These are phyloP conservation scores for Orbilia blumenaviensis DNA, from an alignment of 2,329 filamentous ascomycete species.

Conservation along the genomic window DNA sequence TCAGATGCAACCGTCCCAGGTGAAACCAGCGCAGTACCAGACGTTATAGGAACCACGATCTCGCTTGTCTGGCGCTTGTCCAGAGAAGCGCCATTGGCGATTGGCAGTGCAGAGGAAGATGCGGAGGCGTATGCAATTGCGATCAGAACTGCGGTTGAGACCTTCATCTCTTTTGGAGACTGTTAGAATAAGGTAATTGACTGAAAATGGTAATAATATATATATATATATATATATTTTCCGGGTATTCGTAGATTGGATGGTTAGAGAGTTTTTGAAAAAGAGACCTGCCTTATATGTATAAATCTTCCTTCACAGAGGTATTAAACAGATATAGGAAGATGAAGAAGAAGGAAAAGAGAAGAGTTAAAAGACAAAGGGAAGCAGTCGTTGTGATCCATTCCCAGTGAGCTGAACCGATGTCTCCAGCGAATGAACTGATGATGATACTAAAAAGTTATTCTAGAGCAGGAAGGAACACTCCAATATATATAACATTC, in stretches of 20 bases:
- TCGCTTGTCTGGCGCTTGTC: conserved; percentile 4
- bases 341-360: conserved; percentile 4
- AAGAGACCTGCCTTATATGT: conserved; percentile 17
- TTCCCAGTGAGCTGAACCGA: conserved; percentile 2
- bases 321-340: too few species aligned
- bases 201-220: too few species aligned
- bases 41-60: neutral
- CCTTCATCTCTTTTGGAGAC: conserved; percentile 9
- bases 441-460: conserved; percentile 1
- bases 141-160: conserved; percentile 6
- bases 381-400: neutral
- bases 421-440: too few species aligned
- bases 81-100: neutral
- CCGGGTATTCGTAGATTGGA: too few species aligned
- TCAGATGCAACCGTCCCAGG: neutral
- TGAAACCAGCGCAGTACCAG: neutral
- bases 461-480: conserved; percentile 19
- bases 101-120: conserved; percentile 13
- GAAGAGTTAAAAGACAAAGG: neutral
- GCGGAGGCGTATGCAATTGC: neutral
- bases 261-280: neutral
- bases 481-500: conserved; percentile 1
- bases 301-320: too few species aligned
- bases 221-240: too few species aligned
- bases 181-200: neutral